Conservation (phyloP, 176 grass and related monocot genomes). For the Carex kokanica region DNA sequence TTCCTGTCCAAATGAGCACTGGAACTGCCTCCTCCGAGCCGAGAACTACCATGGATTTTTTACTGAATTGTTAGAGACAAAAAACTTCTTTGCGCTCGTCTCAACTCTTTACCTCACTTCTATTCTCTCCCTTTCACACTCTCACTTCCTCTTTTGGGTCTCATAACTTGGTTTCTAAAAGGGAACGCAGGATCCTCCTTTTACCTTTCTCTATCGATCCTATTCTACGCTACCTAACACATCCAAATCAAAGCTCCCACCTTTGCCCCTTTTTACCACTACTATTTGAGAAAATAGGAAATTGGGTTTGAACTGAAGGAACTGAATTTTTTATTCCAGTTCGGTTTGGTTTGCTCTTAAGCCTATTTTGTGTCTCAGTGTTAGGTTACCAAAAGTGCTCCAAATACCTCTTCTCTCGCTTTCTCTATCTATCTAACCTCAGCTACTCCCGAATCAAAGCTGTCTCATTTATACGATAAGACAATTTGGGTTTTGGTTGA, state of each 20-base stretch:
- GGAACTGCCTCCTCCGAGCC: neutral
- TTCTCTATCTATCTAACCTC: conserved; percentile 17
- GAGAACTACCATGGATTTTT: neutral
- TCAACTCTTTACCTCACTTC: neutral
- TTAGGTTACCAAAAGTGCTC: conserved; percentile 12
- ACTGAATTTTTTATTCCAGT: conserved; percentile 25
- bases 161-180: conserved; percentile 3
- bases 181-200: neutral
- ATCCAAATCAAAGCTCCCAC: conserved; percentile 15
- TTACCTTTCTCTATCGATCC: conserved; percentile 14
- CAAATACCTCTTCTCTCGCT: neutral
- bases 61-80: conserved; percentile 23
- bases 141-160: neutral
- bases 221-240: neutral
- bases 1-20: neutral
- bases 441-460: conserved; percentile 9
- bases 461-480: neutral
- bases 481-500: neutral
- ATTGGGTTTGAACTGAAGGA: conserved; percentile 8
- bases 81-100: conserved; percentile 15
- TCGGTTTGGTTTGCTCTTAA: neutral
- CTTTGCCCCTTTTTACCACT: neutral
- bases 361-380: neutral
- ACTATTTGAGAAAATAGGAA: conserved; percentile 5
- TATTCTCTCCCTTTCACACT: neutral